Conservation (phyloP, 1,284 basidiomycete species). For the Ustilago xerochloae region DNA sequence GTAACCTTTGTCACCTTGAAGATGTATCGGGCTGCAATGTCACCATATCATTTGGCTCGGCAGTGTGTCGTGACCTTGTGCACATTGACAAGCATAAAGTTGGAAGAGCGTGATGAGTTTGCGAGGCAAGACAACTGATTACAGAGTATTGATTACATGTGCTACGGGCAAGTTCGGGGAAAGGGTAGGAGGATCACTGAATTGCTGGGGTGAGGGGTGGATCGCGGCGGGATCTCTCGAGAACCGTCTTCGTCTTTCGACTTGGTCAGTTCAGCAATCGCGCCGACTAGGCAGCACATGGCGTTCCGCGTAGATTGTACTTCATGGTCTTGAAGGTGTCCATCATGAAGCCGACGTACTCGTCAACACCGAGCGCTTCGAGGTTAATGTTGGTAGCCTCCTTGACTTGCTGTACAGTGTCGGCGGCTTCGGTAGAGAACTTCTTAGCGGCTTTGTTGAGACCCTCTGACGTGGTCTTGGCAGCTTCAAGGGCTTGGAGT, state of each 20-base stretch:
- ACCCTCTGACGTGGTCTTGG: constrained; percentile 20
- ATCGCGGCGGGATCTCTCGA: not conserved
- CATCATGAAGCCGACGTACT: constrained; percentile 36
- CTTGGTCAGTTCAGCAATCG: not conserved
- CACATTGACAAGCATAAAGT: not conserved
- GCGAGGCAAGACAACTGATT: not conserved
- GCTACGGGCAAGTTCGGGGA: not conserved
- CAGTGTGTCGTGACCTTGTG: not conserved
- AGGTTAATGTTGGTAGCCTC: constrained; percentile 20
- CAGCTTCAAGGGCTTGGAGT: constrained; percentile 23
- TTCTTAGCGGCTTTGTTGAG: constrained; percentile 33
- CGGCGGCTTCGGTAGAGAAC: constrained; percentile 23
- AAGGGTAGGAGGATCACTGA: not conserved
- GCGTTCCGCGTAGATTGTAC: constrained; percentile 9
- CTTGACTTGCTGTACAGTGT: constrained; percentile 29
- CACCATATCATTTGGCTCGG: not conserved
- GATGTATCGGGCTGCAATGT: not conserved
- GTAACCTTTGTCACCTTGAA: too few relatives aligned
- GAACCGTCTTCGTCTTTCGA: not conserved
- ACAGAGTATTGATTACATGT: not conserved
- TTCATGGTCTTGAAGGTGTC: constrained; percentile 9
- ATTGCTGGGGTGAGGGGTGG: not conserved
- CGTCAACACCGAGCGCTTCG: constrained; percentile 29
- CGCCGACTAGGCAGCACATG: too few relatives aligned
- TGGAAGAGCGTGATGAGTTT: not conserved